Base-by-base conservation (phyloP, 495 filamentous ascomycete genomes). In the Neurospora sp. region DNA sequence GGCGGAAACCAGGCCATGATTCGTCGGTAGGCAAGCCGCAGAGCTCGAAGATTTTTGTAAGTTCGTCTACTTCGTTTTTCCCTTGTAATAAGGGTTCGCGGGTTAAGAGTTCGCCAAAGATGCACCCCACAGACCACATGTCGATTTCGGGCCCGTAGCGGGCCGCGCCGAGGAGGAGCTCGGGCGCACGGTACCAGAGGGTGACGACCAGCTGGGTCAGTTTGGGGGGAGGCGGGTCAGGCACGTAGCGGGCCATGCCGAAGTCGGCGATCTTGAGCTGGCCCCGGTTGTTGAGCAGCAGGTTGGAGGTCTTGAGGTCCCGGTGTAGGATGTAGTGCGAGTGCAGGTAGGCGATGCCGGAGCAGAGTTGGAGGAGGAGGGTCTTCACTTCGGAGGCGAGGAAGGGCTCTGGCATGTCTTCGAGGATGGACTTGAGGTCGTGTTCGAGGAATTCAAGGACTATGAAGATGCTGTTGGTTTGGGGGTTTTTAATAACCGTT, bases 381-480 rank as follows among this genome's bases (percentile, higher is more conserved):
- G 94, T 95, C 82, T 99, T 99, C 78, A 92, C 90, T 80, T 99
- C 96, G 39, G 94, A 97, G 17, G 92, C 90, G 69, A 96, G 87
- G 83, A 99, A 99, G 0, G 95, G 94, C 77, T 98, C 93, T 69
- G 90, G 87, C 93, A 98, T 97, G 78, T 94, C 92, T 76, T 96
- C 92, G 74, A 95, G 91, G 73, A 99, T 88, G 73, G 92, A 92
- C 84, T 97, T 97, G 74, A 99, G 91, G 82, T 99, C 96, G 85
- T 99, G 96, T 85, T 98, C 95, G 79, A 97, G 86, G 84, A 98
- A 99, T 82, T 97, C 94, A 89, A 99, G 94, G 73, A 99, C 96
- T 70, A 99, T 90, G 85, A 92, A 98, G 75, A 97, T 90, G 84
- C 93, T 94, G 80, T 28, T 28, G 24, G 24, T 28, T 28, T 78